Evolutionary conservation across 2,329 filamentous ascomycete genomes (phyloP).

Genomic region (Colletotrichum agaves): DNA sequence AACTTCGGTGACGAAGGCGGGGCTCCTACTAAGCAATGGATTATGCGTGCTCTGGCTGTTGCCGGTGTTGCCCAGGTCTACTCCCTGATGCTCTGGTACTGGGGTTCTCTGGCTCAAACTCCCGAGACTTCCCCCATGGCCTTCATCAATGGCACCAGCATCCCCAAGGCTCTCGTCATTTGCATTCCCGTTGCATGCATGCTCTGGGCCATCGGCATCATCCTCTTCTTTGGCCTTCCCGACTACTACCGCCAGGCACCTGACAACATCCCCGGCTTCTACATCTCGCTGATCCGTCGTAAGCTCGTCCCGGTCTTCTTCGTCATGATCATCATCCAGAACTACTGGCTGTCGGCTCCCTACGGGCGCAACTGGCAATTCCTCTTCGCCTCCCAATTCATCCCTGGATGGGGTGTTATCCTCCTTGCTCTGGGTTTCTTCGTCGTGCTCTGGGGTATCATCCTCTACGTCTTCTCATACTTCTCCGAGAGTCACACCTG

Average conservation of each 20-base stretch:
- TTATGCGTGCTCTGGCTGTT: conserved; percentile 73
- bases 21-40: conserved; percentile 71
- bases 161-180: conserved; percentile 54
- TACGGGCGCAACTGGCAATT: conserved; percentile 76
- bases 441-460: conserved; percentile 63
- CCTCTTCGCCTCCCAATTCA: conserved; percentile 68
- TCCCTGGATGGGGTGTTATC: conserved; percentile 65
- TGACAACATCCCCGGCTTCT: conserved; percentile 73
- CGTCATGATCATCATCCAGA: conserved; percentile 70
- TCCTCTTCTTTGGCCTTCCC: conserved; percentile 71
- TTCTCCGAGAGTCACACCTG: conserved; percentile 71
- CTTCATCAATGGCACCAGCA: conserved; percentile 46
- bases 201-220: conserved; percentile 64
- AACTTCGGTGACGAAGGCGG: conserved; percentile 75
- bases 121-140: conserved; percentile 31
- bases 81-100: conserved; percentile 73
- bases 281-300: conserved; percentile 68
- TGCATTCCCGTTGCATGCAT: conserved; percentile 67
- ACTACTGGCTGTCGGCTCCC: conserved; percentile 73
- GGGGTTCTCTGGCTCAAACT: conserved; percentile 55
- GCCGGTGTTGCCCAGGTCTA: conserved; percentile 76
- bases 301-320: conserved; percentile 77
- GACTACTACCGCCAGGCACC: conserved; percentile 74
- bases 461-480: conserved; percentile 62
- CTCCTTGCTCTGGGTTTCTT: conserved; percentile 67